These are phyloP conservation scores for Hypoxylon sp. DNA, from an alignment of 2,329 filamentous ascomycete species.

Conservation along the genomic window DNA sequence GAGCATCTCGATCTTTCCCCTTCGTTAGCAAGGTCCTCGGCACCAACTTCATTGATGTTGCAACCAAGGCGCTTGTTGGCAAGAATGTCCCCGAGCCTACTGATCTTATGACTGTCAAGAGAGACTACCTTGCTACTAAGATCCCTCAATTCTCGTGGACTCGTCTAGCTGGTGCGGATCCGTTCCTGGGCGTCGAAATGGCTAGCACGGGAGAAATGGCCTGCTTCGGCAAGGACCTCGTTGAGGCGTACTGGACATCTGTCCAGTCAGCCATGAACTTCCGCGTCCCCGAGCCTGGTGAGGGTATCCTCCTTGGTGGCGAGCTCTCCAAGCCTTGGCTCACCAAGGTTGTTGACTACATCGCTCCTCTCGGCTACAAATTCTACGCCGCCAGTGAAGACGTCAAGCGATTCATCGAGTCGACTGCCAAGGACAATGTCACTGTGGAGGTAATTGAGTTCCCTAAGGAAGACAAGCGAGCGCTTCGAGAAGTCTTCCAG, in stretches of 20 bases:
- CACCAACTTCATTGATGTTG: constrained; percentile 95
- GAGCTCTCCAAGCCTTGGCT: constrained; percentile 80
- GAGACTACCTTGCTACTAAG: constrained; percentile 95
- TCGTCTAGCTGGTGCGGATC: constrained; percentile 94
- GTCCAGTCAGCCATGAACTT: constrained; percentile 99
- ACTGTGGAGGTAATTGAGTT: constrained; percentile 94
- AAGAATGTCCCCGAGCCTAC: constrained; percentile 85
- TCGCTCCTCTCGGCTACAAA: constrained; percentile 93
- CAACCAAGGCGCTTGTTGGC: constrained; percentile 90
- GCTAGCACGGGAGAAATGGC: constrained; percentile 96
- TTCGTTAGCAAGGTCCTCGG: constrained; percentile 98
- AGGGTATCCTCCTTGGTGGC: constrained; percentile 95
- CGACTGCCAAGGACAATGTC: constrained; percentile 73
- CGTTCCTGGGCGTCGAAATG: constrained; percentile 99
- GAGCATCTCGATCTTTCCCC: constrained; percentile 96
- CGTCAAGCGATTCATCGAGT: constrained; percentile 88
- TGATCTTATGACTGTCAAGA: constrained; percentile 90
- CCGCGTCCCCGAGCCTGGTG: constrained; percentile 92
- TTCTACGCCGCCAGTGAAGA: constrained; percentile 85
- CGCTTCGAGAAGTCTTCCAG: constrained; percentile 92
- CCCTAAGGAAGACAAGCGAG: constrained; percentile 95
- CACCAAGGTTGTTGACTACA: constrained; percentile 84
- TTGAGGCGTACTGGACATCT: constrained; percentile 98
- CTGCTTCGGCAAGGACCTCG: constrained; percentile 95
- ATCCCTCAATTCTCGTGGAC: constrained; percentile 99